A percentile compares a stretch with the other conserved stretches of the same genome.
Conservation (phyloP, 2,329 filamentous ascomycete genomes). For the Trematosphaeria pertusa region DNA sequence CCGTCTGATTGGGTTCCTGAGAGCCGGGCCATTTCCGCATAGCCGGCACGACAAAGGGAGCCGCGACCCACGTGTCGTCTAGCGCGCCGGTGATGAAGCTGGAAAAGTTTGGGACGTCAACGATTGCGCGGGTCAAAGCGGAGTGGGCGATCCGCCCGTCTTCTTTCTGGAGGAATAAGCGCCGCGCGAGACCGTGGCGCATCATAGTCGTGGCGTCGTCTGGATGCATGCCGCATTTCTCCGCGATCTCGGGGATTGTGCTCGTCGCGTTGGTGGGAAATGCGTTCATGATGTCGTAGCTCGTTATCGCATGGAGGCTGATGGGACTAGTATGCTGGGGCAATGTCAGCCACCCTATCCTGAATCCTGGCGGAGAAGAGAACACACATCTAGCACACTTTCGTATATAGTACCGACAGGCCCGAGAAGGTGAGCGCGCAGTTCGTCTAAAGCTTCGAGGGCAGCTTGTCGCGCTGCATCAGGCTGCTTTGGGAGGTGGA, state of each 20-base stretch:
- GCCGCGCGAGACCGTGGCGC: conserved; percentile 3
- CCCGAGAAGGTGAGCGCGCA: conserved; percentile 1
- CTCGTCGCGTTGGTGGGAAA: conserved; percentile 20
- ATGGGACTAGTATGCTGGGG: background rate
- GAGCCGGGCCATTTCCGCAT: conserved; percentile 7
- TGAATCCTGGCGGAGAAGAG: no score
- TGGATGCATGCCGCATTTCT: conserved; percentile 3
- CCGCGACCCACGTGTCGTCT: background rate
- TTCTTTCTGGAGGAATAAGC: conserved; percentile 1
- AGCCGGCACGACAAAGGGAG: background rate
- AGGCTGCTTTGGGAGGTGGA: background rate
- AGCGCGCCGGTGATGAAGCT: background rate
- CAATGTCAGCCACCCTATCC: background rate
- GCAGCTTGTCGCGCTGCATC: background rate
- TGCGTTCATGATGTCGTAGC: conserved; percentile 15
- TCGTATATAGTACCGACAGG: conserved; percentile 2
- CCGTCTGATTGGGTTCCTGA: conserved; percentile 1
- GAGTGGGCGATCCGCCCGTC: conserved; percentile 6
- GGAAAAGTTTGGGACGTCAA: background rate
- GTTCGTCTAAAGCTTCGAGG: conserved; percentile 8
- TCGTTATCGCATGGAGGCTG: background rate
- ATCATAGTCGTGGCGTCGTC: conserved; percentile 2
- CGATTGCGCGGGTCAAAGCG: background rate
- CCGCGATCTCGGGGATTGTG: conserved; percentile 25
- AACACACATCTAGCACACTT: conserved; percentile 2